Percentiles rank a stretch among this genome's conserved stretches.
Conservation (phyloP, 345 rosid species). For the Eucalyptus guilfoylei region DNA sequence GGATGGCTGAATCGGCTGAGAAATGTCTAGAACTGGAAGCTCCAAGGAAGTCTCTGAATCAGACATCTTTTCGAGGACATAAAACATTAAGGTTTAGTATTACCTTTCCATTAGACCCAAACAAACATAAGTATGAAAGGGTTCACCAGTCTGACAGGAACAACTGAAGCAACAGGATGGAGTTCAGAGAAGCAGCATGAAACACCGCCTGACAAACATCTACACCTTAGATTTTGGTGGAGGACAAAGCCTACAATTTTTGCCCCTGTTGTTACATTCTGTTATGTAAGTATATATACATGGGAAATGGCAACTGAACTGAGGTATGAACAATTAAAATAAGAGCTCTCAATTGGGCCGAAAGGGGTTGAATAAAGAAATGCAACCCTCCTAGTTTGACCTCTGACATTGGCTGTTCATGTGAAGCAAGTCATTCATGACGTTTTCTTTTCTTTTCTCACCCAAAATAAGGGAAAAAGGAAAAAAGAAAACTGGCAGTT, state of each 20-base stretch:
- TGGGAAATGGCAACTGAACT: background rate
- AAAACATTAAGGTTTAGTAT: background rate
- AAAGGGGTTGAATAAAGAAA: background rate
- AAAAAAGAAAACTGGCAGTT: background rate
- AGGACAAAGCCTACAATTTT: background rate
- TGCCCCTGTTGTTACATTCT: background rate
- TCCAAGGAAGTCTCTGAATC: constrained; percentile 15
- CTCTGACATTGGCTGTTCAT: background rate
- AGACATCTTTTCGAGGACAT: constrained; percentile 14
- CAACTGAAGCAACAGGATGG: background rate
- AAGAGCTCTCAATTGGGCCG: background rate
- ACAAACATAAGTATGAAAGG: background rate
- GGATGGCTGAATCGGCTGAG: constrained; percentile 24
- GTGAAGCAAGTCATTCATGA: background rate
- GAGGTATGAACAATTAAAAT: background rate
- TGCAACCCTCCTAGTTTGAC: background rate
- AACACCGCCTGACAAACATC: background rate
- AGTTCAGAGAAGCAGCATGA: background rate
- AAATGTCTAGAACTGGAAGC: constrained; percentile 66
- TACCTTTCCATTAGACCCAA: background rate
- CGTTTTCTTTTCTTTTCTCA: background rate
- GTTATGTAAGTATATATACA: background rate
- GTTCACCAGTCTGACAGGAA: background rate
- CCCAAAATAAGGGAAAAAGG: background rate
- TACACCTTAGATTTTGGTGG: background rate